Conservation (phyloP, 192 early-diverging fungal genomes). For the Chytriomyces hyalinus region DNA sequence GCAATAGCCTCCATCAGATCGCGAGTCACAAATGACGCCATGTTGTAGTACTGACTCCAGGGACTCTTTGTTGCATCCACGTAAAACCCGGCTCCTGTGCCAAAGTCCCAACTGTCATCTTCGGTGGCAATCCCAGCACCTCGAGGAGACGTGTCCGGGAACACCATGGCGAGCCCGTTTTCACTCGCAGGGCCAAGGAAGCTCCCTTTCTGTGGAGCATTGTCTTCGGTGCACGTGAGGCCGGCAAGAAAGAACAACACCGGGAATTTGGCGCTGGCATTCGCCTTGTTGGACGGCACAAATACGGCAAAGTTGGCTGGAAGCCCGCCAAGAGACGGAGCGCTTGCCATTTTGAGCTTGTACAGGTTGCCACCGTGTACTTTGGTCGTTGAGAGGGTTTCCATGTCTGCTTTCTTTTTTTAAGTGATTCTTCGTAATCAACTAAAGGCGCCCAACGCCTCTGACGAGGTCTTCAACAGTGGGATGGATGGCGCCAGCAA, state of each 20-base stretch:
- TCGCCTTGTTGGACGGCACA: constrained; percentile 58
- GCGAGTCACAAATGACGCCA: constrained; percentile 81
- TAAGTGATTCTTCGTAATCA: no score
- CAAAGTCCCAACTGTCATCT: constrained; percentile 71
- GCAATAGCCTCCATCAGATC: constrained; percentile 72
- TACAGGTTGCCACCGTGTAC: constrained; percentile 3
- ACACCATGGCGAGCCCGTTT: constrained; percentile 75
- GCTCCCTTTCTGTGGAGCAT: constrained; percentile 86
- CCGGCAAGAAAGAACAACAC: constrained; percentile 80
- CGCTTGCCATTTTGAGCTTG: not conserved
- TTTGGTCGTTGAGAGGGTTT: not conserved
- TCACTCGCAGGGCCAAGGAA: constrained; percentile 68
- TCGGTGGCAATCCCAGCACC: constrained; percentile 73
- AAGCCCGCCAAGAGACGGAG: constrained; percentile 19
- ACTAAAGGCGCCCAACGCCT: no score
- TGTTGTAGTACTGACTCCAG: constrained; percentile 66
- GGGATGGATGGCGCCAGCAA: no score
- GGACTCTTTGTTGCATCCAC: constrained; percentile 27
- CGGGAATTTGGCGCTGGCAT: constrained; percentile 39
- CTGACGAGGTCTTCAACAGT: no score
- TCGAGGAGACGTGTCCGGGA: constrained; percentile 86
- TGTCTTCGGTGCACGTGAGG: constrained; percentile 75
- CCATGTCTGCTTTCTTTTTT: not conserved
- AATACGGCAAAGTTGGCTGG: constrained; percentile 72
- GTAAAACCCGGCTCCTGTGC: constrained; percentile 65